A percentile compares a stretch with the other conserved stretches of the same genome.
phyloP scores from a whole-genome alignment of 129 eudicot genomes.

The Flaveria ramosissima region DNA sequence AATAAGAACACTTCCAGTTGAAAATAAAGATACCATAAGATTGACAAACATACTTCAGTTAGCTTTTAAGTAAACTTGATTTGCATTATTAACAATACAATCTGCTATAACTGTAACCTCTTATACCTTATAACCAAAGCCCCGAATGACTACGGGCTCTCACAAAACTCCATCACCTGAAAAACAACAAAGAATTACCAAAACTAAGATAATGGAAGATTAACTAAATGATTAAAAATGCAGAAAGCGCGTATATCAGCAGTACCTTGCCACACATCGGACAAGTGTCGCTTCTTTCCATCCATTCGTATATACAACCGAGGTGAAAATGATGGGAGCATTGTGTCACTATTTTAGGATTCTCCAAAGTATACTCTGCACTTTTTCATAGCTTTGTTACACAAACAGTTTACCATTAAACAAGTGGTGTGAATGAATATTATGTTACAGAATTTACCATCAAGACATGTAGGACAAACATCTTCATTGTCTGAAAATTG shows the following conservation, averaged over 20 bases:
- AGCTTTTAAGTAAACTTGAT: constrained; percentile 19
- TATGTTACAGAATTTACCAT: constrained; percentile 21
- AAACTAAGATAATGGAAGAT: constrained; percentile 6
- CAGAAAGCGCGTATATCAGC: not conserved
- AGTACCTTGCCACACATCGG: constrained; percentile 68
- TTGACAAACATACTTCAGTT: constrained; percentile 25
- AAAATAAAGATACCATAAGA: constrained; percentile 20
- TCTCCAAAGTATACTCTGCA: constrained; percentile 68
- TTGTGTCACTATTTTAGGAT: constrained; percentile 60
- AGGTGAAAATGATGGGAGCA: constrained; percentile 77
- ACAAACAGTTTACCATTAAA: not conserved
- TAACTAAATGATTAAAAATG: not conserved
- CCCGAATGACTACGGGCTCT: constrained; percentile 31
- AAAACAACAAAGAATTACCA: not conserved
- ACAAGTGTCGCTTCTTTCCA: constrained; percentile 68
- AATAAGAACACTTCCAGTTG: constrained; percentile 14
- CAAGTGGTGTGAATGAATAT: constrained; percentile 1
- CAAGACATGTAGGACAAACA: constrained; percentile 43
- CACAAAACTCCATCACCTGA: constrained; percentile 46
- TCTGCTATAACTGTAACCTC: constrained; percentile 22
- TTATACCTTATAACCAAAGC: constrained; percentile 19
- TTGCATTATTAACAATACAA: constrained; percentile 30
- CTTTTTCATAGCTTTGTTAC: not conserved
- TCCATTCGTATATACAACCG: constrained; percentile 82
- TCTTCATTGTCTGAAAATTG: constrained; percentile 39